Percentiles rank a stretch among this genome's conserved stretches.
These are phyloP conservation scores for Sanguinoderma infundibulare DNA, from an alignment of 1,284 basidiomycete species.

Conservation along the genomic window DNA sequence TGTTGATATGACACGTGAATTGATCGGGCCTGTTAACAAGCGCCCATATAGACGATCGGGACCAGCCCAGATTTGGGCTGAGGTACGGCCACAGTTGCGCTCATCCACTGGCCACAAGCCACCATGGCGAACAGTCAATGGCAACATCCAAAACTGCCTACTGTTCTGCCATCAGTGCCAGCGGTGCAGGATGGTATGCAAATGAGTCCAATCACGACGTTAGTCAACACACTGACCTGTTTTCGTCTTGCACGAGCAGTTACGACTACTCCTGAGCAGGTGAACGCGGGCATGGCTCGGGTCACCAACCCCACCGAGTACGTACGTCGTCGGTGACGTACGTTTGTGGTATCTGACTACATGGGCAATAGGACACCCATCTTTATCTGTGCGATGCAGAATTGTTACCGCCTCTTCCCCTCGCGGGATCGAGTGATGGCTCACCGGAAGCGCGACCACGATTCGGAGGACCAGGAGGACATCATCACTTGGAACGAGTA, in stretches of 20 bases:
- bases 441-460: conserved; percentile 77
- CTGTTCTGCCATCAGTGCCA: conserved; percentile 34
- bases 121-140: conserved; percentile 25
- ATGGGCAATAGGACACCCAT: conserved; percentile 56
- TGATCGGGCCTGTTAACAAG: not conserved
- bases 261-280: conserved; percentile 51
- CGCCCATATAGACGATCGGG: not conserved
- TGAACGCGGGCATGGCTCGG: conserved; percentile 49
- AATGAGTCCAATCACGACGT: not conserved
- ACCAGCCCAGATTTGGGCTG: not conserved
- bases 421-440: conserved; percentile 68
- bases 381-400: conserved; percentile 64
- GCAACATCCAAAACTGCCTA: conserved; percentile 33
- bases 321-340: conserved; percentile 26
- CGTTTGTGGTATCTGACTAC: not conserved
- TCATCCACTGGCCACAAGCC: not conserved
- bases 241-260: conserved; percentile 33
- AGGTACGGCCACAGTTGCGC: no score
- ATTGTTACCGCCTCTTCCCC: conserved; percentile 75
- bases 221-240: not conserved
- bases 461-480: conserved; percentile 54
- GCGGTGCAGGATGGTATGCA: conserved; percentile 38
- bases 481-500: conserved; percentile 80
- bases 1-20: not conserved
- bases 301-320: conserved; percentile 59